Evolutionary conservation across 2,329 filamentous ascomycete genomes (phyloP), one percentile per base, ranked within the genome.

Genomic region (Kalmusia sp.): DNA sequence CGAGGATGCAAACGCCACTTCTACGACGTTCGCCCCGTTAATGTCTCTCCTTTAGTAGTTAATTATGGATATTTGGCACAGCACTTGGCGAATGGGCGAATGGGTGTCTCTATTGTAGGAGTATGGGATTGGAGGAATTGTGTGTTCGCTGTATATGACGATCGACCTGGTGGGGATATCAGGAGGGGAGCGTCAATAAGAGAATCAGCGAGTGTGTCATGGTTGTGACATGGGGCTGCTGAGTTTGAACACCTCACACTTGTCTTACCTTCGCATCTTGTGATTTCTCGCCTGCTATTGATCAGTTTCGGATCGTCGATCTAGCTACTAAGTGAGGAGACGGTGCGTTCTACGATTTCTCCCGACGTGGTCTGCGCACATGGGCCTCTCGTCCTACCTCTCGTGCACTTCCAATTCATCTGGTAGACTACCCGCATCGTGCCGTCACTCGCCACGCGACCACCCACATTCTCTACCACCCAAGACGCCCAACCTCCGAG

Each of bases 1-100:
- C 39, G 39, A 43, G 39, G 39, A 24, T n/a, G n/a, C n/a, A 30
- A 6, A 31, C 39, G 39, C 25, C 25, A 43, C 7, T 12, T 21
- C n/a, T 21, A 43, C 15, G 39, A 43, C 39, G 39, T 43, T n/a
- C 15, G 28, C 25, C 39, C 31, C 39, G 2, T 31, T 43, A 43
- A 43, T 43, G 39, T 43, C 39, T 43, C 39, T 43, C 39, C n/a
- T 43, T n/a, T 30, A 43, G 39, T 25, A 21, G 17, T 43, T 17
- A 43, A n/a, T 11, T 38, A 14, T 38, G 25, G 24, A 6, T n/a
- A n/a, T 43, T 15, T 27, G 39, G 39, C 39, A 43, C 39, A 30
- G 39, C 39, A 27, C 24, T 43, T 14, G 39, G 39, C 24, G 39
- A 12, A 30, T 15, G 25, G 39, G 39, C 24, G 39, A 22, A 17